phyloP scores from a whole-genome alignment of 176 grass and related monocot genomes.

The Ensete glaucum region DNA sequence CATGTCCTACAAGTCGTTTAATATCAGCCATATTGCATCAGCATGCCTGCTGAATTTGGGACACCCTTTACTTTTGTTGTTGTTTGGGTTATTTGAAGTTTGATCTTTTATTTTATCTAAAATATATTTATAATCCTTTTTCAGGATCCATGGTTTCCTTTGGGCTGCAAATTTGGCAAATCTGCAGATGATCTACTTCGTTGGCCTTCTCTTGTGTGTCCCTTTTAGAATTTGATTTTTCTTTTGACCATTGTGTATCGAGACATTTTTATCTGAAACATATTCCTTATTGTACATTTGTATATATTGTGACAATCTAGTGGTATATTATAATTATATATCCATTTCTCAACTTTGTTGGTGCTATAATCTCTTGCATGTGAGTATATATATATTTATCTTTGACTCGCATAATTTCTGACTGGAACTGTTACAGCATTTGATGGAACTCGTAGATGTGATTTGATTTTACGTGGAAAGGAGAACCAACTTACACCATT shows the following conservation, averaged over 20 bases:
- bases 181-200: slow-evolving; percentile 19
- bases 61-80: no score
- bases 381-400: slow-evolving; percentile 39
- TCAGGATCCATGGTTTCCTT: no score
- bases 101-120: no score
- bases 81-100: no score
- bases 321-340: slow-evolving; percentile 75
- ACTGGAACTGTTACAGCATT: slow-evolving; percentile 41
- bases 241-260: slow-evolving; percentile 37
- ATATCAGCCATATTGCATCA: no score
- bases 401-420: slow-evolving; percentile 13
- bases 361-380: slow-evolving; percentile 37
- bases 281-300: slow-evolving; percentile 62
- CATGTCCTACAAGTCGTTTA: no score
- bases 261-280: slow-evolving; percentile 24
- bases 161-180: no score
- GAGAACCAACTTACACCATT: slow-evolving; percentile 20
- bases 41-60: no score
- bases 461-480: slow-evolving; percentile 49
- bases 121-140: no score
- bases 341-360: slow-evolving; percentile 59
- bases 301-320: slow-evolving; percentile 81
- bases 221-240: slow-evolving; percentile 36
- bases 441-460: slow-evolving; percentile 67
- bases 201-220: slow-evolving; percentile 29